Base-by-base conservation (phyloP, 768 basidiomycete genomes). In the Amanita pseudoporphyria region DNA sequence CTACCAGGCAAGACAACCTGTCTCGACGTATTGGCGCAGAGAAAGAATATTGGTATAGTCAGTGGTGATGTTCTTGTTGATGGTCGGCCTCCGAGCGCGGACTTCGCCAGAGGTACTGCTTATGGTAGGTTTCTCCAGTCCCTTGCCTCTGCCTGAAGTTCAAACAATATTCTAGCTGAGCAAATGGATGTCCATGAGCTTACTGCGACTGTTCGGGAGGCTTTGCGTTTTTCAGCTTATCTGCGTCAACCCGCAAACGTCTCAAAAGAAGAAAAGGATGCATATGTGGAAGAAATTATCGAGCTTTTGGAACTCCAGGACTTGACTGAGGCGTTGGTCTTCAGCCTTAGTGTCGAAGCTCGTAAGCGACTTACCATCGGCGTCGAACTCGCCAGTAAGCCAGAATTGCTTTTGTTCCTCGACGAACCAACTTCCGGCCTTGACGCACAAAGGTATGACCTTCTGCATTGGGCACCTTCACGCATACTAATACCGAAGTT, bases 341-440 rank as follows among this genome's bases (percentile, higher is more conserved):
- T 78, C 61, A 80, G 75, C 55, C 71, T 87, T 31, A 73, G 71
- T 46, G 73, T 79, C 19, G 84, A 84, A 56, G 79, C 84, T 6
- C 76, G 88, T 53, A 94, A 94, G 62, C 82, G 90, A 9, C 72
- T 92, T 19, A 93, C 91, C 1, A 94, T 94, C 56, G 92, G 88
- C 51, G 91, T 94, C 47, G 91, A 94, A 62, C 73, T 95, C 6
- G 89, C 90, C 14, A 85, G 86, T 64, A 91, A 92, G 61, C 88
- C 88, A 0, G 79, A 84, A 56, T 70, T 88, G 6, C 68, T 90
- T 1, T 72, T 90, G 16, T 84, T 86, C 71, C 64, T 84, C 52
- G 84, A 80, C 54, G 66, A 76, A 57, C 65, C 70, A 4, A 71
- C 71, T 1, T 69, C 69, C 16, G 71, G 72, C 41, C 59, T 74